Percentiles rank a stretch among this genome's conserved stretches.
Evolutionary conservation across 768 basidiomycete genomes (phyloP).

Genomic region (Hericium coralloides): DNA sequence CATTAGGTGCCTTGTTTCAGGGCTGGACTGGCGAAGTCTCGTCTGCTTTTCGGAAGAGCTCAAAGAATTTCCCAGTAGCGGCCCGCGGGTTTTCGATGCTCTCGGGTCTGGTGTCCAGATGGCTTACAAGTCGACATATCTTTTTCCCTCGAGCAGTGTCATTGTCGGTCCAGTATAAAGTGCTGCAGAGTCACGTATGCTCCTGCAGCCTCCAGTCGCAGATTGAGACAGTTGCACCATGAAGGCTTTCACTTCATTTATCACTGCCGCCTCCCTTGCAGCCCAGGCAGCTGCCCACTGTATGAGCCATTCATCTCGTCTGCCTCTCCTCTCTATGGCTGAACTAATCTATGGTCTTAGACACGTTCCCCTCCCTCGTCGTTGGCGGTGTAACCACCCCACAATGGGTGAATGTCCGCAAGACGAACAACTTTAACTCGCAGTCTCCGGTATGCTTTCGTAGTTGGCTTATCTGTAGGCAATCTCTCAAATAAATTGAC

Average conservation of each 20-base stretch:
- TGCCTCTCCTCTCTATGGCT: background rate
- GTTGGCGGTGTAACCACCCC: slow-evolving; percentile 29
- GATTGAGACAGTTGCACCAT: background rate
- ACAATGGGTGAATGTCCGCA: slow-evolving; percentile 33
- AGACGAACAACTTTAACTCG: slow-evolving; percentile 41
- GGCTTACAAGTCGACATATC: background rate
- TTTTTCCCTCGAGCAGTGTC: background rate
- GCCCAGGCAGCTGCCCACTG: background rate
- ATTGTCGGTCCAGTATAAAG: background rate
- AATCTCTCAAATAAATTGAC: background rate
- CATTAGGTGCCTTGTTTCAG: too few species aligned
- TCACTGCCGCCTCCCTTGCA: background rate
- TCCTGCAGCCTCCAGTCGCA: too few species aligned
- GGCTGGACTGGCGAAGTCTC: too few species aligned
- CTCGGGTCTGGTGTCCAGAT: too few species aligned
- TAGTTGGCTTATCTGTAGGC: slow-evolving; percentile 1
- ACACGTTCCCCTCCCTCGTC: slow-evolving; percentile 37
- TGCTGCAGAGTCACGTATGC: too few species aligned
- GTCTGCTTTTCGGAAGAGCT: too few species aligned
- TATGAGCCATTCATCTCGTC: background rate
- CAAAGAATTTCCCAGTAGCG: too few species aligned
- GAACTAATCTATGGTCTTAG: slow-evolving; percentile 14
- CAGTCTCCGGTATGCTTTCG: slow-evolving; percentile 24
- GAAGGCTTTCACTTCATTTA: background rate
- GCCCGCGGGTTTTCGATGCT: too few species aligned